phyloP scores from a whole-genome alignment of 2,329 filamentous ascomycete species.

The Monosporascus sp. region DNA sequence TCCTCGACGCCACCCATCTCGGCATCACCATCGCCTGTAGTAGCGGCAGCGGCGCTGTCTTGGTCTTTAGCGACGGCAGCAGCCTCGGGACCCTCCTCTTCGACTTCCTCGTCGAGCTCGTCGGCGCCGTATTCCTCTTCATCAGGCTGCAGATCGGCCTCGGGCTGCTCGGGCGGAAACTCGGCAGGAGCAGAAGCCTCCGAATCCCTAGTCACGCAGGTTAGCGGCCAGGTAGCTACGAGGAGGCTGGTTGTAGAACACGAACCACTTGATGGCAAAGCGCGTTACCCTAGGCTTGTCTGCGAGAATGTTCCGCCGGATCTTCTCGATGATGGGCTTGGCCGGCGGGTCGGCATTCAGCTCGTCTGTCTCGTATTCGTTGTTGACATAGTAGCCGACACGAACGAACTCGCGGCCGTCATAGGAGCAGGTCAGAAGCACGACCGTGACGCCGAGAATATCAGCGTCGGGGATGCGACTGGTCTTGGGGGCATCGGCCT shows the following conservation, averaged over 20 bases:
- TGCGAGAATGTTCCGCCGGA: conserved; percentile 85
- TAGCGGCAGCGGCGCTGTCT: conserved; percentile 39
- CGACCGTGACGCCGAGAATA: conserved; percentile 93
- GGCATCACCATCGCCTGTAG: conserved; percentile 53
- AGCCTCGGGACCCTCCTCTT: conserved; percentile 49
- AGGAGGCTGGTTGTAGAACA: not conserved
- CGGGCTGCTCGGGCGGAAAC: conserved; percentile 94
- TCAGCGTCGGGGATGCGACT: conserved; percentile 89
- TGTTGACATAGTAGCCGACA: conserved; percentile 99
- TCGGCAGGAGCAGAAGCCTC: conserved; percentile 93
- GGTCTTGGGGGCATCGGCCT: conserved; percentile 88
- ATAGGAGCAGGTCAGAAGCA: conserved; percentile 93
- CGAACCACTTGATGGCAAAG: conserved; percentile 94
- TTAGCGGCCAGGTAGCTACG: conserved; percentile 13
- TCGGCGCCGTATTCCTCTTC: conserved; percentile 90
- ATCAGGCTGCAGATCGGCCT: conserved; percentile 81
- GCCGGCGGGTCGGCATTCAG: conserved; percentile 83
- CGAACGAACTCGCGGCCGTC: conserved; percentile 95
- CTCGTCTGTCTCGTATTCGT: conserved; percentile 93
- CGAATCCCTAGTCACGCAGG: conserved; percentile 66
- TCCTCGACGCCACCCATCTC: conserved; percentile 62
- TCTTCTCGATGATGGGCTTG: conserved; percentile 88
- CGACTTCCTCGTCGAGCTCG: conserved; percentile 68
- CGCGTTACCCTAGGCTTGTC: conserved; percentile 97
- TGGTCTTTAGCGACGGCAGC: conserved; percentile 38